Base-by-base conservation (phyloP, 2,329 filamentous ascomycete genomes). In the Mycogone perniciosa region DNA sequence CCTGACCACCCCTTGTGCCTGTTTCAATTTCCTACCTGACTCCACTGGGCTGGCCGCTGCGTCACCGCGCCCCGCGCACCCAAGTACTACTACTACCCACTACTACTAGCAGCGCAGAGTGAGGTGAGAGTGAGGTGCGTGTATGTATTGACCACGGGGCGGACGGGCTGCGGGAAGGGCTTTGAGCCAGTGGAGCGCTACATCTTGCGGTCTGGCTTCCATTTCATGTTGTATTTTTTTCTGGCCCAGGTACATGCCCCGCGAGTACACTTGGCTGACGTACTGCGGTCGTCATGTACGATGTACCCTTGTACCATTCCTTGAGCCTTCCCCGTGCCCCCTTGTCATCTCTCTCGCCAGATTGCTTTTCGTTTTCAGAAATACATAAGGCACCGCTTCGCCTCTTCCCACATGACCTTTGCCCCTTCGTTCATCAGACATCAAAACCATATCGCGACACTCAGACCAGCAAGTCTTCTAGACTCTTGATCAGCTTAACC, bases 321-420 rank as follows among this genome's bases (percentile, higher is more conserved):
- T 31, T 13, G 42, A 44, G 31, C 46, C 37, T 38, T 48, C 38
- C 51, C 34, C 30, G 29, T 40, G 27, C 45, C 44, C 35, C 35
- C 30, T 47, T 40, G 8, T n/a, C 26, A 41, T 27, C 34, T 50
- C 53, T 45, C 62, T 64, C 60, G 53, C 64, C 62, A 65, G 62
- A 65, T 62, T 64, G 57, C 61, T 58, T 61, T 62, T 62, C 52
- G 53, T 57, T 61, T 58, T 56, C 38, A 20, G 13, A 55, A 59
- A 56, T 59, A 62, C 60, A 64, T 62, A 64, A 60, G 62, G 57
- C 58, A 63, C 53, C 38, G 58, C 52, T 38, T 51, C 51, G 46
- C 46, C 48, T 50, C 48, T 51, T 38, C 39, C 46, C 46, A 52
- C 33, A 40, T 40, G 33, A 37, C 20, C 35, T 26, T 52, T 26